These are phyloP conservation scores for Cerioporus squamosus DNA, from an alignment of 1,284 basidiomycete species.

Conservation along the genomic window DNA sequence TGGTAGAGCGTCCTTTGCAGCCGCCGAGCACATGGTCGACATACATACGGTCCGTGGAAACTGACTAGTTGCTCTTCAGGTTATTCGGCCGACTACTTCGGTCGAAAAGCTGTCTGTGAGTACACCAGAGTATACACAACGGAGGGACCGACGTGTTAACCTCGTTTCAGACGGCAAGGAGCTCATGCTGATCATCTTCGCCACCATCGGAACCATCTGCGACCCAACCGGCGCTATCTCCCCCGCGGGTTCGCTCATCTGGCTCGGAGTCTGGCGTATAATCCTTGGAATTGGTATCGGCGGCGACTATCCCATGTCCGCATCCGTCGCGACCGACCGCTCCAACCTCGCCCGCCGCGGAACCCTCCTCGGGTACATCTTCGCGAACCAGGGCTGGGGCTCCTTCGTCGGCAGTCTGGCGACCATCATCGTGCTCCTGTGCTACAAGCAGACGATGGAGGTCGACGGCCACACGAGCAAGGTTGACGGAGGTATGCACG, in stretches of 20 bases:
- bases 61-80: conserved; percentile 17
- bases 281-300: conserved; percentile 79
- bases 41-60: not conserved
- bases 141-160: not conserved
- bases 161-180: conserved; percentile 66
- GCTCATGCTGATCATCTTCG: conserved; percentile 77
- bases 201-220: conserved; percentile 63
- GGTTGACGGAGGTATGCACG: conserved; percentile 58
- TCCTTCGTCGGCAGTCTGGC: conserved; percentile 68
- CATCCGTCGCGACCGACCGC: conserved; percentile 72
- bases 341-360: conserved; percentile 73
- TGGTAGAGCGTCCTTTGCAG: too few relatives aligned
- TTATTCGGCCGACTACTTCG: conserved; percentile 69
- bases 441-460: conserved; percentile 71
- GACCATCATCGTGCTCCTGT: conserved; percentile 70
- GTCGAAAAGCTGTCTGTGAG: conserved; percentile 68
- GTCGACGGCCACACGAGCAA: conserved; percentile 57
- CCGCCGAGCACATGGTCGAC: conserved; percentile 15
- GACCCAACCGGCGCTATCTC: conserved; percentile 50
- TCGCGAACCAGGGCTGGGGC: conserved; percentile 80
- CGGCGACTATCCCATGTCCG: conserved; percentile 84
- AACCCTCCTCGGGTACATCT: conserved; percentile 76
- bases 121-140: conserved; percentile 5
- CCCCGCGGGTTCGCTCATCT: conserved; percentile 57
- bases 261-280: conserved; percentile 69